Base-by-base conservation (phyloP, 805 yeast species). In the Metschnikowia henanensis region DNA sequence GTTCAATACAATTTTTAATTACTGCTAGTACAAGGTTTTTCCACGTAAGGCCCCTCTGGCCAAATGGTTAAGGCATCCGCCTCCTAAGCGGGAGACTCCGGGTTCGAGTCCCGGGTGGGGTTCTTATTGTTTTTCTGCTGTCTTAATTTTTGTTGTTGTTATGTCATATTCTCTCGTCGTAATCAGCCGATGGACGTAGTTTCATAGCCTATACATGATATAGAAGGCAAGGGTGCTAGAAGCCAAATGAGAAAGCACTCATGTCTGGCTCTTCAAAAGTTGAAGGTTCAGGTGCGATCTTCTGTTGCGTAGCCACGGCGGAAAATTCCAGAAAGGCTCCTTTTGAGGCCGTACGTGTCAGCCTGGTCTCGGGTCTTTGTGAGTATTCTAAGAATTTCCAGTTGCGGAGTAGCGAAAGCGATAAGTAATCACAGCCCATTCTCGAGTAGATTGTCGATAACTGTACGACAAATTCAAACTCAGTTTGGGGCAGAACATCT, bases 391-490 rank as follows among this genome's bases (percentile, higher is more conserved):
- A 43, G 57, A 89, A 90, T 23, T 66, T 65, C 97, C 97, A 91
- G 47, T 77, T 79, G 37, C 70, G 71, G 1, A 84, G 68, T 35
- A 90, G 60, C 39, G 80, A 74, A 19, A 87, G 58, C 0, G 90
- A 81, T 32, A 92, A 61, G 47, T 81, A 78, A 55, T 91, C 95
- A 65, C 98, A 91, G 0, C 98, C 98, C 96, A 91, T 88, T 45
- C 95, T 72, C 13, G 80, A 73, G 56, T 89, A 87, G 48, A 89
- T 83, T 29, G 75, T 68, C 6, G 86, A 74, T 6, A 83, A 84
- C 49, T 81, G 78, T 10, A 78, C 56, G 13, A 90, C 75, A 55
- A 84, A 82, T 4, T 73, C 68, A 43, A 77, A 79, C 55, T 92
- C 97, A 32, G 63, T 64, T 3, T 49, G 46, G 1, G 72, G 65